Evolutionary conservation across 73 alveolate species (phyloP).

Genomic region (Durusdinium trenchii): DNA sequence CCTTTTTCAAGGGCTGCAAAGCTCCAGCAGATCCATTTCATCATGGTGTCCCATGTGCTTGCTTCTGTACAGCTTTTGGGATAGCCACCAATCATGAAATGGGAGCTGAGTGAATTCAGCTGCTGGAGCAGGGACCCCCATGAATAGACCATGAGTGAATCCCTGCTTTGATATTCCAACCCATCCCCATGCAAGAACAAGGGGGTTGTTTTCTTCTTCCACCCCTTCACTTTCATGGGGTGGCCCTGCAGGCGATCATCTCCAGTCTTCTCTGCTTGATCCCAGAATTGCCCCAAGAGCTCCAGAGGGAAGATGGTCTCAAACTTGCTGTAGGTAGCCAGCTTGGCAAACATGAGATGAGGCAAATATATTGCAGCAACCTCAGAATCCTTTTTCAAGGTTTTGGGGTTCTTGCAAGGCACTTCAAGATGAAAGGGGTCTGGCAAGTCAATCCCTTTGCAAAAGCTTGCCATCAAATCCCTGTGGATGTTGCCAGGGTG

Average conservation of each 20-base stretch:
- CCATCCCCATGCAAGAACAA: constrained; percentile 46
- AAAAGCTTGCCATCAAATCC: neutral
- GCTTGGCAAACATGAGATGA: neutral
- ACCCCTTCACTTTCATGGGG: constrained; percentile 15
- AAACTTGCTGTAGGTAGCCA: neutral
- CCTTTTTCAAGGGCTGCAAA: neutral
- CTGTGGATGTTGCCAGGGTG: constrained; percentile 25
- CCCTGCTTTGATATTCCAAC: neutral
- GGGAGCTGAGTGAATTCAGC: neutral
- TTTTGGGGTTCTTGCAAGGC: neutral
- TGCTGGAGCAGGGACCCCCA: neutral
- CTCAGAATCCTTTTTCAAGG: constrained; percentile 46
- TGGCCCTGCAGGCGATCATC: neutral
- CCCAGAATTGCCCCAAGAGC: neutral
- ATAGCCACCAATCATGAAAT: neutral
- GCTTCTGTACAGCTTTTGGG: neutral
- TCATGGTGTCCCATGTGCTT: neutral
- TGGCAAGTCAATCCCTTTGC: neutral
- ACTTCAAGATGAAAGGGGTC: neutral
- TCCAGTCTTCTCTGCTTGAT: neutral
- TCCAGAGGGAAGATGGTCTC: neutral
- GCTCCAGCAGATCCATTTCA: neutral
- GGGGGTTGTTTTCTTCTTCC: constrained; percentile 3
- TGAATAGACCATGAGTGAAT: neutral
- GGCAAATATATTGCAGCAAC: constrained; percentile 8